Conservation (phyloP, 768 basidiomycete species). For the Coprinopsis marcescibilis region DNA sequence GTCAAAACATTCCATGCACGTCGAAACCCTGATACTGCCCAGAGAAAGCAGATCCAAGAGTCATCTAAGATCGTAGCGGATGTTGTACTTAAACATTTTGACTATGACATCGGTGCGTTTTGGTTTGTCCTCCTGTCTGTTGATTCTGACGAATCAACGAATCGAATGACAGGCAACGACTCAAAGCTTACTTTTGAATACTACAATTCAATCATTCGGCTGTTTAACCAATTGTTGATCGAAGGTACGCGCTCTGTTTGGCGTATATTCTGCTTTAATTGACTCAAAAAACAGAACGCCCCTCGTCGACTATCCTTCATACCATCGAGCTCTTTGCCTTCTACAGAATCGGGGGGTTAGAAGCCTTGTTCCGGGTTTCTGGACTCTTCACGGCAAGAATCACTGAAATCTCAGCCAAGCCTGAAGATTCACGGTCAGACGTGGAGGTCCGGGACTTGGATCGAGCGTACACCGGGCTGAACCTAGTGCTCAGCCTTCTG, state of each 20-base stretch:
- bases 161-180: slow-evolving; percentile 15
- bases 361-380: slow-evolving; percentile 57
- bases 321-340: slow-evolving; percentile 78
- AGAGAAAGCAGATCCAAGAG: slow-evolving; percentile 71
- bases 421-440: slow-evolving; percentile 53
- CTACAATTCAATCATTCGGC: slow-evolving; percentile 40
- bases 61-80: slow-evolving; percentile 66
- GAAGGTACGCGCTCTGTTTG: slow-evolving; percentile 33
- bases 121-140: too few species aligned
- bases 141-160: neutral
- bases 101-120: slow-evolving; percentile 45
- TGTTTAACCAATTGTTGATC: slow-evolving; percentile 40
- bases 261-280: slow-evolving; percentile 11
- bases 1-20: slow-evolving; percentile 83
- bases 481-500: slow-evolving; percentile 74
- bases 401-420: slow-evolving; percentile 41
- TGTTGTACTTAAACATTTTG: slow-evolving; percentile 69
- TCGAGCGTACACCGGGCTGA: slow-evolving; percentile 76
- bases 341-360: slow-evolving; percentile 64
- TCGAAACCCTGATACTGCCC: slow-evolving; percentile 66
- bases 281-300: slow-evolving; percentile 51
- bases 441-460: slow-evolving; percentile 56
- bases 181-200: slow-evolving; percentile 35
- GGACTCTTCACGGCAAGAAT: slow-evolving; percentile 51
- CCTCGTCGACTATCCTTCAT: slow-evolving; percentile 67